These are phyloP conservation scores for Kazachstania africana DNA, from an alignment of 805 yeast genomes.

Conservation along the genomic window DNA sequence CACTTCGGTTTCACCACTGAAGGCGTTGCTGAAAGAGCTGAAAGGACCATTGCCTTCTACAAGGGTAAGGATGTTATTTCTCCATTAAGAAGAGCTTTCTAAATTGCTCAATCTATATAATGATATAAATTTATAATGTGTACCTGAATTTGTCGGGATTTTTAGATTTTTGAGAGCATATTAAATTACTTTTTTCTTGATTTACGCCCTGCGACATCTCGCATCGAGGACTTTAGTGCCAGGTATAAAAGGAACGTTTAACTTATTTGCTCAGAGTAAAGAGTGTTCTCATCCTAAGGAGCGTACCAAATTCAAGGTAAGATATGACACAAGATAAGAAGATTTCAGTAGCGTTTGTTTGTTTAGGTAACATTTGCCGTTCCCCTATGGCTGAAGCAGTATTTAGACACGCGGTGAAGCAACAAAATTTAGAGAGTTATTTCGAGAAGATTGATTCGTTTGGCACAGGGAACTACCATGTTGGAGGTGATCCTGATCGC, in stretches of 20 bases:
- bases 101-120: slow-evolving; percentile 1
- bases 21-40: slow-evolving; percentile 80
- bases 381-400: slow-evolving; percentile 98
- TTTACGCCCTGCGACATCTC: too few species aligned
- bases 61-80: slow-evolving; percentile 61
- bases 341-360: slow-evolving; percentile 73
- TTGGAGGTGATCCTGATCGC: slow-evolving; percentile 72
- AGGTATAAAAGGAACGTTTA: too few species aligned
- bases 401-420: slow-evolving; percentile 51
- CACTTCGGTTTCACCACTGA: slow-evolving; percentile 84
- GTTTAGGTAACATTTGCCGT: slow-evolving; percentile 86
- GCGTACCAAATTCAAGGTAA: too few species aligned
- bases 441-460: slow-evolving; percentile 65
- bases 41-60: slow-evolving; percentile 70
- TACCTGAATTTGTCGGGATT: neutral
- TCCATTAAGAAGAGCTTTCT: slow-evolving; percentile 61
- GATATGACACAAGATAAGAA: slow-evolving; percentile 9
- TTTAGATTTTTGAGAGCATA: neutral
- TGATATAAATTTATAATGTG: neutral
- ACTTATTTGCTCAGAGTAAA: too few species aligned
- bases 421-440: slow-evolving; percentile 29
- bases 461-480: slow-evolving; percentile 80
- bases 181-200: too few species aligned
- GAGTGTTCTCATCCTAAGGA: too few species aligned
- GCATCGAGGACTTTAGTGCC: too few species aligned